Evolutionary conservation across 1,139 yeast species (phyloP).

Genomic region (Scheffersomyces quercinus): DNA sequence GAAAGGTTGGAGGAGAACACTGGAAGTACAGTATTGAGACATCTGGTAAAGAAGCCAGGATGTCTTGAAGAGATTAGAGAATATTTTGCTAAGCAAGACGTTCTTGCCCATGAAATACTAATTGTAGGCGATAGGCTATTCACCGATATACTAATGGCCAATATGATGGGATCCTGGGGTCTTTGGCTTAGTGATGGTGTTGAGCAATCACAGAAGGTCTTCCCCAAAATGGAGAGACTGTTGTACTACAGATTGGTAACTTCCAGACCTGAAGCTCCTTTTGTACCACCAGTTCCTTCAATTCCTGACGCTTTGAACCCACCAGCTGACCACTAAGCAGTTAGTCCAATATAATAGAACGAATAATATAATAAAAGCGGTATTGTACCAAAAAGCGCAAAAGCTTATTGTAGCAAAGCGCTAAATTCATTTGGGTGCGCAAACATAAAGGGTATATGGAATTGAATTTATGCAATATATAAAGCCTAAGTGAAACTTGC

Average conservation of each 20-base stretch:
- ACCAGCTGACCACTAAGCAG: neutral
- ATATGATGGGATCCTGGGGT: constrained; percentile 85
- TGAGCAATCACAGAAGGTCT: constrained; percentile 46
- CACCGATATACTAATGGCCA: constrained; percentile 93
- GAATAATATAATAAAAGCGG: neutral
- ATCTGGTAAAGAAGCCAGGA: constrained; percentile 85
- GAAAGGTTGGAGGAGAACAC: constrained; percentile 59
- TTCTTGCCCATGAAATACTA: constrained; percentile 67
- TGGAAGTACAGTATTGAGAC: constrained; percentile 78
- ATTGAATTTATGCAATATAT: too few species aligned
- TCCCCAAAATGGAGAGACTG: constrained; percentile 55
- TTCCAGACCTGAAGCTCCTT: constrained; percentile 21
- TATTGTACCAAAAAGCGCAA: neutral
- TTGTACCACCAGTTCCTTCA: constrained; percentile 29
- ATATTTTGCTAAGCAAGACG: constrained; percentile 51
- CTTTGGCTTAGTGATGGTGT: constrained; percentile 86
- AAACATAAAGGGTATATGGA: too few species aligned
- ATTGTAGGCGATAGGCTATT: constrained; percentile 88
- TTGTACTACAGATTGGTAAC: constrained; percentile 34
- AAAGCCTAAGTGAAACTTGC: too few species aligned
- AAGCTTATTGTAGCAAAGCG: neutral
- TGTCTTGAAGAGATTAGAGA: constrained; percentile 70
- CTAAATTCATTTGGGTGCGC: neutral
- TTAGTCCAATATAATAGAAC: neutral
- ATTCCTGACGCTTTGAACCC: too few species aligned